These are phyloP conservation scores for Oenanthe sinensis DNA, from an alignment of 129 eudicot genomes.

Conservation along the genomic window DNA sequence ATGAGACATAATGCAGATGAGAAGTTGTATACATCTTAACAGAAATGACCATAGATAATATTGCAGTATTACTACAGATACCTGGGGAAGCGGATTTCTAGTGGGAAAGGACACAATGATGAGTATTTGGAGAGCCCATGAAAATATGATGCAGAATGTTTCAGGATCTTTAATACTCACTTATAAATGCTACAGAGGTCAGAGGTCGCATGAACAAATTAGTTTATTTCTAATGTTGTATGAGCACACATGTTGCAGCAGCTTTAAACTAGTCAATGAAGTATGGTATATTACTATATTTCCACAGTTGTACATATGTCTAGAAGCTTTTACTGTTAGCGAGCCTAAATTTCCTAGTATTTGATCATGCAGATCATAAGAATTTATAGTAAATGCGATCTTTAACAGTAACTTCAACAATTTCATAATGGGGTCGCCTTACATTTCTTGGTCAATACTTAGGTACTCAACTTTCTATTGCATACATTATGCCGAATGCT, in stretches of 20 bases:
- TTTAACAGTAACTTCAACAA: too few species aligned
- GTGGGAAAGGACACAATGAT: slow-evolving; percentile 21
- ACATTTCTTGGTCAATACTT: too few species aligned
- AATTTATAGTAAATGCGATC: too few species aligned
- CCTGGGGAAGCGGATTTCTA: slow-evolving; percentile 20
- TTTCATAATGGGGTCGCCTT: too few species aligned
- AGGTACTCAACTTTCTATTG: too few species aligned
- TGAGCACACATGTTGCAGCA: not conserved
- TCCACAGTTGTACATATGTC: too few species aligned
- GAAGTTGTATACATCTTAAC: slow-evolving; percentile 33
- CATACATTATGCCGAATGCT: too few species aligned
- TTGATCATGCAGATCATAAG: not conserved
- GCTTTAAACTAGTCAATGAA: not conserved
- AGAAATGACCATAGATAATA: slow-evolving; percentile 42
- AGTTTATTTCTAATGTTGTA: not conserved
- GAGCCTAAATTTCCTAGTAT: not conserved
- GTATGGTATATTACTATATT: not conserved
- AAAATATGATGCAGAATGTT: slow-evolving; percentile 24
- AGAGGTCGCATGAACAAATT: not conserved
- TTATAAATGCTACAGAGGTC: not conserved
- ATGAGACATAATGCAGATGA: not conserved
- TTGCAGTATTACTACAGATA: slow-evolving; percentile 82
- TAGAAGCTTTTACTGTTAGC: not conserved
- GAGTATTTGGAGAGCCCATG: slow-evolving; percentile 37
- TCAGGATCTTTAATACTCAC: not conserved